Evolutionary conservation across 2,329 filamentous ascomycete species (phyloP), one percentile per base, ranked within the genome.

Genomic region (Xylaria sp.): DNA sequence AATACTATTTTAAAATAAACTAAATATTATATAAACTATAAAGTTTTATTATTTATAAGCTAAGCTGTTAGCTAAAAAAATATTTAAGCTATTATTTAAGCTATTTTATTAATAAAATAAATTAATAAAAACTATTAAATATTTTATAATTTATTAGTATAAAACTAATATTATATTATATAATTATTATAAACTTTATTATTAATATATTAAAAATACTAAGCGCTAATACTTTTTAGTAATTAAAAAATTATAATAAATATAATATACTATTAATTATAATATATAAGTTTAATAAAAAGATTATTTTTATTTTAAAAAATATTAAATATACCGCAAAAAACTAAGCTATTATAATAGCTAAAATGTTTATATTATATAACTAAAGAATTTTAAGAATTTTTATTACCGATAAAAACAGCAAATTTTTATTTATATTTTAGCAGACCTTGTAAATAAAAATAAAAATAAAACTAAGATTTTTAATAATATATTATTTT

Each of bases 231-330:
- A 48, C 9, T 6, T 12, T 48, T 48, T 48, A 48, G 8, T 25
- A 48, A 23, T 5, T 48, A 1, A 23, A 23, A 21, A 23, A 23
- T 9, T 55, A 21, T 21, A 55, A 55, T 18, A 55, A 37, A 35
- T 55, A 37, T 55, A 55, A 55, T 21, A 18, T 29, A 3, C 37
- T 55, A n/a, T 21, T 55, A 5, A 35, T 32, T n/a, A 55, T 55
- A 35, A 35, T 16, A 8, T 55, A 37, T 32, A 54, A 54, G 18
- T 54, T 54, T 29, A 54, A 29, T 54, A 54, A 54, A 54, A 29
- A 54, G 18, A 37, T 12, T 3, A 21, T 35, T 37, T 37, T 35
- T 37, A 9, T 55, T 2, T 10, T 25, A 5, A 48, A 37, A 4
- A 37, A 55, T 55, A 55, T 35, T 21, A n/a, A 37, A 35, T 55